These are phyloP conservation scores for Saturnispora halmiae DNA, from an alignment of 805 yeast genomes.

Conservation along the genomic window DNA sequence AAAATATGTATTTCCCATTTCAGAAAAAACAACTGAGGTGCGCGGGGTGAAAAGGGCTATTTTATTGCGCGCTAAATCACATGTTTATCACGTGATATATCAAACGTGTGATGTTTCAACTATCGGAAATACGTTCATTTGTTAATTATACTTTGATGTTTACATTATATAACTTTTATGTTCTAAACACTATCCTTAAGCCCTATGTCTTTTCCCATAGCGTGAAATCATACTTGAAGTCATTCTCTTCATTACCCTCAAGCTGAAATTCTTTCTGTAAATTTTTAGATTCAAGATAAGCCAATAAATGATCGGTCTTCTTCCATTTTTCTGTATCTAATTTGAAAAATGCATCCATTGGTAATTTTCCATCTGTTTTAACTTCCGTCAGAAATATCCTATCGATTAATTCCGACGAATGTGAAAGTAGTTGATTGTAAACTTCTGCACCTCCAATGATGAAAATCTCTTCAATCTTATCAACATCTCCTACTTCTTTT, in stretches of 20 bases:
- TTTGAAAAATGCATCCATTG: constrained; percentile 66
- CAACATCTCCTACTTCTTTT: constrained; percentile 20
- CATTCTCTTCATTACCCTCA: constrained; percentile 30
- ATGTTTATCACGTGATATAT: constrained; percentile 5
- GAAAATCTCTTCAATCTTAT: constrained; percentile 49
- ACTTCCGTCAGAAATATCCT: constrained; percentile 67
- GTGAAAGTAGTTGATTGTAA: constrained; percentile 42
- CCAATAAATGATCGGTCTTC: constrained; percentile 30
- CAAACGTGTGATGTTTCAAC: too few species aligned
- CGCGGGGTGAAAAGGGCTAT: constrained; percentile 11
- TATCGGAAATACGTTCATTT: too few species aligned
- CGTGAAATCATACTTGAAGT: constrained; percentile 49
- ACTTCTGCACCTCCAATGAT: constrained; percentile 92
- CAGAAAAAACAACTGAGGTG: background rate
- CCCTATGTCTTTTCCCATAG: constrained; percentile 56
- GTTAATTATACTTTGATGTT: too few species aligned
- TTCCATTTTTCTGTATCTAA: constrained; percentile 33
- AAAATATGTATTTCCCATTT: background rate
- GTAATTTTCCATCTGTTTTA: constrained; percentile 28
- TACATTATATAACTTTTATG: too few species aligned
- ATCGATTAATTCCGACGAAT: constrained; percentile 31
- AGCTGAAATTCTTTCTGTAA: constrained; percentile 22
- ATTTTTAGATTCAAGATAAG: constrained; percentile 32
- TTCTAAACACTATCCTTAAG: too few species aligned
- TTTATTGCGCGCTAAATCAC: background rate